Conservation (phyloP, 345 rosid genomes). For the Citrus reticulata region DNA sequence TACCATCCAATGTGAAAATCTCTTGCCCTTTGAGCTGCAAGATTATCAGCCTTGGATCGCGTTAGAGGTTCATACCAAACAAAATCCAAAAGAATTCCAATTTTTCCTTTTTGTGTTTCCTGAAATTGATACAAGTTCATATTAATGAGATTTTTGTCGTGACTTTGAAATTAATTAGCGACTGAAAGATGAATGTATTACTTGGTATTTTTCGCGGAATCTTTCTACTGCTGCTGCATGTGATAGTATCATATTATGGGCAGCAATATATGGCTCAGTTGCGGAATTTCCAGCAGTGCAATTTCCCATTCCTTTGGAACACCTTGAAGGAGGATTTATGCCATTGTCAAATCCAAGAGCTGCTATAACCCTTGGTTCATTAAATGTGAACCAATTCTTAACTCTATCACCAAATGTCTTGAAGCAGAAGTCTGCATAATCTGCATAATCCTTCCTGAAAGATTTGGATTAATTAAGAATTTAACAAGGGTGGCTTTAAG, state of each 20-base stretch:
- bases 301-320: constrained; percentile 56
- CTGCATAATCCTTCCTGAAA: constrained; percentile 53
- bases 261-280: constrained; percentile 30
- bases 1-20: constrained; percentile 77
- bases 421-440: constrained; percentile 71
- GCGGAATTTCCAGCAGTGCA: constrained; percentile 54
- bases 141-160: neutral
- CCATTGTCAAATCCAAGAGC: constrained; percentile 64
- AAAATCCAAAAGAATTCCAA: constrained; percentile 66
- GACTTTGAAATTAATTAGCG: neutral
- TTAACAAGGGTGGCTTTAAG: too few relatives aligned
- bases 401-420: constrained; percentile 60
- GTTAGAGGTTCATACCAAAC: constrained; percentile 67
- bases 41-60: constrained; percentile 42
- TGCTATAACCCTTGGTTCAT: constrained; percentile 60
- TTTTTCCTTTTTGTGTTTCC: constrained; percentile 52
- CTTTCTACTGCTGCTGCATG: constrained; percentile 33
- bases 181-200: neutral
- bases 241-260: constrained; percentile 31
- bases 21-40: constrained; percentile 74
- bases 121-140: constrained; percentile 3
- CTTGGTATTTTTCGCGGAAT: constrained; percentile 54
- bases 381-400: constrained; percentile 68
- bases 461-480: neutral
- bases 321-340: constrained; percentile 49